Evolutionary conservation across 768 basidiomycete genomes (phyloP), one percentile per base, ranked within the genome.

Genomic region (Lepiota brunneoincarnata): DNA sequence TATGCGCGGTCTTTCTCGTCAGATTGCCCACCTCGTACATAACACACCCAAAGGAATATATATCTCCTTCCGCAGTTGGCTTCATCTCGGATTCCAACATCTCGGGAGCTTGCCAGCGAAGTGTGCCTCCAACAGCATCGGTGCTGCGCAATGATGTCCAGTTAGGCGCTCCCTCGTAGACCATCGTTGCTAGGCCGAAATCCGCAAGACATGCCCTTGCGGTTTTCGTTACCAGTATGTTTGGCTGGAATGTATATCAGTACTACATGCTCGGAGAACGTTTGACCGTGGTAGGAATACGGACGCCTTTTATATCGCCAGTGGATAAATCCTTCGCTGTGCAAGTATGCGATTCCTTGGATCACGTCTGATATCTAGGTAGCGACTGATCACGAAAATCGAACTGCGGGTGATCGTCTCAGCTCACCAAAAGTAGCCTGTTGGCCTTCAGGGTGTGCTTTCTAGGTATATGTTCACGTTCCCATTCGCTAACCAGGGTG

Each of bases 191-290:
- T 6, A 81, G 64, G 14, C 80, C 80, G 49, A 81, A 81, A 59
- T 81, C 79, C 23, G 79, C 73, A 3, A 81, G 66, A 50, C 77
- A 78, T 10, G 79, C 80, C 21, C 66, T 64, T 12, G 69, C 69
- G 11, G 66, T 57, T 4, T 59, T 64, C 4, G 74, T 74, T 15
- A 81, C 68, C 18, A 81, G 69, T 42, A 82, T 75, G 52, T 81
- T 81, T 12, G 65, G 65, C 77, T 80, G 52, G 0, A 35, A 12
- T 23, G 31, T 34, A 14, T 40, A 43, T 31, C 41, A 34, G 40
- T 21, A 15, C 34, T n/a, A 28, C 11, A 24, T 10, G n/a, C 12
- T 3, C 31, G 23, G 26, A 18, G 21, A 15, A 38, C 23, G 38
- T 11, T n/a, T 31, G 21, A 37, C 23, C 11, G 15, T 35, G 11